A percentile compares a stretch with the other conserved stretches of the same genome.
Evolutionary conservation across 352 stramenopile genomes (phyloP).

Genomic region (Phytopythium vexans): DNA sequence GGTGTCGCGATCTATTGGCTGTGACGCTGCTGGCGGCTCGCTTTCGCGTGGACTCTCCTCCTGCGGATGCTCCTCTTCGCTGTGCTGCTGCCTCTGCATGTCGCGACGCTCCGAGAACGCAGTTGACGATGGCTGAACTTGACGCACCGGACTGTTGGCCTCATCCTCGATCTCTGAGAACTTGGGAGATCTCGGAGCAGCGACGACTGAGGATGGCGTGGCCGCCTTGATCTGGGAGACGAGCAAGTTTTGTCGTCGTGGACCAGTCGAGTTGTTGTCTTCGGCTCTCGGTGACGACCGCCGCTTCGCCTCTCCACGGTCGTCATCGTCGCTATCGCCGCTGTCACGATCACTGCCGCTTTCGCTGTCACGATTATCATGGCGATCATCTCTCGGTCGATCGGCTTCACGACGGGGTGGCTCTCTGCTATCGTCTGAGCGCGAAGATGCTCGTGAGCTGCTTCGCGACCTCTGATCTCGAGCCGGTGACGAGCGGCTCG

Average conservation of each 20-base stretch:
- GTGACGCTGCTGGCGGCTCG: background rate
- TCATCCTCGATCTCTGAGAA: conserved; percentile 35
- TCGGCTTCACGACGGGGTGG: no score
- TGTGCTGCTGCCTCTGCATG: conserved; percentile 20
- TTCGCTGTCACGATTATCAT: conserved; percentile 17
- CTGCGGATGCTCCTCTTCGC: conserved; percentile 28
- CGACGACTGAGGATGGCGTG: conserved; percentile 4
- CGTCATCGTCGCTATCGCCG: conserved; percentile 11
- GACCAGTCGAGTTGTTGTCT: conserved; percentile 8
- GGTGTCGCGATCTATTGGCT: background rate
- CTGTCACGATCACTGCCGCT: conserved; percentile 27
- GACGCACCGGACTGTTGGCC: background rate
- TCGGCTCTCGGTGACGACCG: background rate
- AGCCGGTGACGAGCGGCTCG: no score
- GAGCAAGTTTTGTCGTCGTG: conserved; percentile 22
- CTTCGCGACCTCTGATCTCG: no score
- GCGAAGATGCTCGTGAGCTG: no score
- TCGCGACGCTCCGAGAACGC: conserved; percentile 4
- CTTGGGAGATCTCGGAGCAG: conserved; percentile 11
- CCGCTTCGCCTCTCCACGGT: background rate
- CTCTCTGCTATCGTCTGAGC: no score
- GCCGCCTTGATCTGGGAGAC: conserved; percentile 63
- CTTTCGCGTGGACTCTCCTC: conserved; percentile 37
- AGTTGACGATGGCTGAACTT: background rate
- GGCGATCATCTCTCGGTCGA: background rate